Percentiles rank a stretch among this genome's conserved stretches.
phyloP scores from a whole-genome alignment of 2,329 filamentous ascomycete genomes.

The Tolypocladium capitatum region DNA sequence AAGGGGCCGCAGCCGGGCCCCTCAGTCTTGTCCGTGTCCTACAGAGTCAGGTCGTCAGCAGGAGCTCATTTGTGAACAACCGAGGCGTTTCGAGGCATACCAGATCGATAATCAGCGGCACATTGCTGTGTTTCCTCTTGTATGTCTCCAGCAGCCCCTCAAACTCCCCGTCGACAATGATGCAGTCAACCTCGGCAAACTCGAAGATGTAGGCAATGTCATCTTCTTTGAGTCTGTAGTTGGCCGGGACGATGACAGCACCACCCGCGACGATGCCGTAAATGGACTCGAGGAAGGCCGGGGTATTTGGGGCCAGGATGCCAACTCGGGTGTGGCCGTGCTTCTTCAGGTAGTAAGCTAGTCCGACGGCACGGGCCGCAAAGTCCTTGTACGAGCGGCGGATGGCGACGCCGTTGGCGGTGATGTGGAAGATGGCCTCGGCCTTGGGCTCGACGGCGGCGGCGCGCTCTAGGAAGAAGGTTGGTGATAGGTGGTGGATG shows the following conservation, averaged over 20 bases:
- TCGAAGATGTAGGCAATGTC: slow-evolving; percentile 87
- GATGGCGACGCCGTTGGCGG: slow-evolving; percentile 60
- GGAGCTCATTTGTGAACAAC: background rate
- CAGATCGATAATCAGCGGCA: slow-evolving; percentile 64
- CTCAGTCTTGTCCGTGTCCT: slow-evolving; percentile 67
- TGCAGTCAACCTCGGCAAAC: slow-evolving; percentile 72
- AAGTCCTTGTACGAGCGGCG: slow-evolving; percentile 68
- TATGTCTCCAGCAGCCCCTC: slow-evolving; percentile 55
- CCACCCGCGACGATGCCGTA: slow-evolving; percentile 79
- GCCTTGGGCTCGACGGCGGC: slow-evolving; percentile 80
- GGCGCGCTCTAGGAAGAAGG: slow-evolving; percentile 74
- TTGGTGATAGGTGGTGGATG: slow-evolving; percentile 72
- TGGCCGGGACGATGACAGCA: slow-evolving; percentile 57
- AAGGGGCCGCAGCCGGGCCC: slow-evolving; percentile 68
- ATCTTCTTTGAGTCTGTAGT: slow-evolving; percentile 58
- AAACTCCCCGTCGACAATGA: slow-evolving; percentile 81
- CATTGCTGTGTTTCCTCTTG: slow-evolving; percentile 41
- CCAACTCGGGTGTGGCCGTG: slow-evolving; percentile 65
- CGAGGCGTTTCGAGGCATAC: slow-evolving; percentile 17
- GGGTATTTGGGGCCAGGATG: slow-evolving; percentile 82
- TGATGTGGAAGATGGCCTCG: slow-evolving; percentile 74
- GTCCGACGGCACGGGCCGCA: slow-evolving; percentile 71
- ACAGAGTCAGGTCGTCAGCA: slow-evolving; percentile 6
- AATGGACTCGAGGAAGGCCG: slow-evolving; percentile 81
- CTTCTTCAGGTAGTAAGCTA: slow-evolving; percentile 77